Percentiles rank a stretch among this genome's conserved stretches.
phyloP scores from a whole-genome alignment of 768 basidiomycete species.

The Atractiella rhizophila region DNA sequence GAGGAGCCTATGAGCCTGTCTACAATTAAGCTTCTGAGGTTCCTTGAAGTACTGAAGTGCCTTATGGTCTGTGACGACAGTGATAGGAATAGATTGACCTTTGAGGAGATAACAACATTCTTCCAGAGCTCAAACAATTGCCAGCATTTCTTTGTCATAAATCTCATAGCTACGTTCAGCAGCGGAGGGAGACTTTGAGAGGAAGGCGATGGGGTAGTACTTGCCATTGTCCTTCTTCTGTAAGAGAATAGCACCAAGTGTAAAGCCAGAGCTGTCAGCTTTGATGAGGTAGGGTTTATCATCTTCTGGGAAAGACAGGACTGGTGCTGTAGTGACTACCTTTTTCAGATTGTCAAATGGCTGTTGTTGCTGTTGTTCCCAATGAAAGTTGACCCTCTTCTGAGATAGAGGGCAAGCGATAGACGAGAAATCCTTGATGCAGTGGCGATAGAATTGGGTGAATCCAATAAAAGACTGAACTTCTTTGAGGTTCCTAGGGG shows the following conservation, averaged over 20 bases:
- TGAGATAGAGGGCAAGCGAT: too few relatives aligned
- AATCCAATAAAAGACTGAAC: too few relatives aligned
- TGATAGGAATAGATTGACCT: slow-evolving; percentile 1
- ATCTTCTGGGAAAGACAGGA: not conserved
- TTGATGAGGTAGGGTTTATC: not conserved
- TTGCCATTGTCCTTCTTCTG: not conserved
- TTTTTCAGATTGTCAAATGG: slow-evolving; percentile 4
- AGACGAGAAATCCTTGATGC: too few relatives aligned
- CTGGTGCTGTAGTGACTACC: slow-evolving; percentile 3
- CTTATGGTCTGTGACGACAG: slow-evolving; percentile 9
- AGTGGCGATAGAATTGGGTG: too few relatives aligned
- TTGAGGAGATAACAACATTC: slow-evolving; percentile 8
- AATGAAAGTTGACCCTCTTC: too few relatives aligned
- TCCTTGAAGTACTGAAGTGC: slow-evolving; percentile 12
- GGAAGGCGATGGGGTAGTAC: slow-evolving; percentile 4
- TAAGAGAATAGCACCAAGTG: slow-evolving; percentile 2
- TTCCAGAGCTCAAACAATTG: slow-evolving; percentile 10
- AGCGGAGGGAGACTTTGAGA: slow-evolving; percentile 1
- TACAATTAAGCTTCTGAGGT: slow-evolving; percentile 2
- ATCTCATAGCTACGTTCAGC: slow-evolving; percentile 12
- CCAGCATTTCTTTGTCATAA: slow-evolving; percentile 15
- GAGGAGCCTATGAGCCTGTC: slow-evolving; percentile 14
- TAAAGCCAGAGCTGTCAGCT: not conserved
- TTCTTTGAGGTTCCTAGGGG: too few relatives aligned
- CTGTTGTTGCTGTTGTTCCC: not conserved